Base-by-base conservation (phyloP, 768 basidiomycete genomes). In the Lactarius hengduanensis region DNA sequence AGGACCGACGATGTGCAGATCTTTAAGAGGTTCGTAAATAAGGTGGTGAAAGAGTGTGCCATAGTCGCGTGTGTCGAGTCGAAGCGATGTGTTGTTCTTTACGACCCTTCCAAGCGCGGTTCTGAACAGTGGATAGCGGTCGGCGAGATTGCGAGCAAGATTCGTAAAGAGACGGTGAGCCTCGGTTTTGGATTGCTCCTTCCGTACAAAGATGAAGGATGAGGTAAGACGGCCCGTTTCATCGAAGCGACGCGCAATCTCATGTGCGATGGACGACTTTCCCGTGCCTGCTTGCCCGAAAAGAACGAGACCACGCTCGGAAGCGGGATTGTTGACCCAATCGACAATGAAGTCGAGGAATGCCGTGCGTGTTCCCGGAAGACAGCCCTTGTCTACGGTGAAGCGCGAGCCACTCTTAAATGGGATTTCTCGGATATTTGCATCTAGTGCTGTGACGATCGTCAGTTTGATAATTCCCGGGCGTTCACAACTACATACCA, bases 151-250 rank as follows among this genome's bases (percentile, higher is more conserved):
- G 15, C 13, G 34, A 40, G 28, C 28, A 5, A 59, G 26, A 5
- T 36, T 59, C 40, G 58, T 59, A 26, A 59, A 59, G 20, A 59
- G 38, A 10, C 18, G 58, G 41, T 59, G 43, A 18, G 36, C 36
- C 0, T 30, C 28, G 3, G 11, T 20, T 7, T 43, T 43, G 5
- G 58, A 59, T 28, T 22, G 36, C 22, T 59, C 58, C 40, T 43
- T 40, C 16, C 58, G 58, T 40, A 59, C 6, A 28, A 59, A 59
- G n/a, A 40, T 15, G 13, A 43, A 59, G 18, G 34, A 59, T 1
- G 38, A 41, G 6, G 36, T 16, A 26, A 59, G 58, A 20, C 38
- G 22, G 26, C 15, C 8, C 55, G 34, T 59, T 20, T 59, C 13
- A 11, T 43, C n/a, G 28, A 41, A 59, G 58, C 28, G 58, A 40